Conservation (phyloP, 2,329 filamentous ascomycete genomes). For the Fusarium annulatum region DNA sequence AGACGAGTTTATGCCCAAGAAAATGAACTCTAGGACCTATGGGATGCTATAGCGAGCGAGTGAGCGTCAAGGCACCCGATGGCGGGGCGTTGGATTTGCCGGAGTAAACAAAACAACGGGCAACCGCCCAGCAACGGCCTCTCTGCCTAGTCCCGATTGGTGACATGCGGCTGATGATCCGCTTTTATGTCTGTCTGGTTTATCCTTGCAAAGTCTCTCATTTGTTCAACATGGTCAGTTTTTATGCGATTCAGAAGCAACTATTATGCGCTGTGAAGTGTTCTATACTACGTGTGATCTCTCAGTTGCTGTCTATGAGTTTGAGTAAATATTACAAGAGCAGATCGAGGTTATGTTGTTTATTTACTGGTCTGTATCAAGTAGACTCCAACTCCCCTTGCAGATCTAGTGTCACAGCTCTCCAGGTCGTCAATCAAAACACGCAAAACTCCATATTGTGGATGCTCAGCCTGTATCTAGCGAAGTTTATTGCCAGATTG, state of each 20-base stretch:
- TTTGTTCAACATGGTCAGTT: constrained; percentile 23
- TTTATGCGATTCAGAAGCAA: constrained; percentile 12
- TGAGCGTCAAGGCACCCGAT: constrained; percentile 19
- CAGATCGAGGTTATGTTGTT: background rate
- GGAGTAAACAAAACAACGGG: constrained; percentile 51
- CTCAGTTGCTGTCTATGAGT: background rate
- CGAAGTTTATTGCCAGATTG: constrained; percentile 14
- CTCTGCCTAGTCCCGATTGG: constrained; percentile 40
- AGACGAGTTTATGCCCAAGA: constrained; percentile 40
- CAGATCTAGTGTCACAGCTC: constrained; percentile 14
- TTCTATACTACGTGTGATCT: background rate
- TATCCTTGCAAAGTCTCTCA: constrained; percentile 33
- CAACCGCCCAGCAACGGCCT: constrained; percentile 49
- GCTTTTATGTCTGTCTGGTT: constrained; percentile 26
- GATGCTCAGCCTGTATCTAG: background rate
- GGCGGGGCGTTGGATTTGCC: constrained; percentile 41
- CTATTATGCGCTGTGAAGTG: constrained; percentile 13
- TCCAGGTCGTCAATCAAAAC: constrained; percentile 24
- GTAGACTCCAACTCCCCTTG: background rate
- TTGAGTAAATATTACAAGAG: background rate
- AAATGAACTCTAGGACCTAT: constrained; percentile 8
- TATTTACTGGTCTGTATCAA: background rate
- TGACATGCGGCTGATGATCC: constrained; percentile 3
- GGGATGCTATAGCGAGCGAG: constrained; percentile 25
- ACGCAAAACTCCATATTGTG: constrained; percentile 9